Percentiles rank a stretch among this genome's conserved stretches.
These are phyloP conservation scores for Chamaenerion angustifolium DNA, from an alignment of 345 rosid genomes.

Conservation along the genomic window DNA sequence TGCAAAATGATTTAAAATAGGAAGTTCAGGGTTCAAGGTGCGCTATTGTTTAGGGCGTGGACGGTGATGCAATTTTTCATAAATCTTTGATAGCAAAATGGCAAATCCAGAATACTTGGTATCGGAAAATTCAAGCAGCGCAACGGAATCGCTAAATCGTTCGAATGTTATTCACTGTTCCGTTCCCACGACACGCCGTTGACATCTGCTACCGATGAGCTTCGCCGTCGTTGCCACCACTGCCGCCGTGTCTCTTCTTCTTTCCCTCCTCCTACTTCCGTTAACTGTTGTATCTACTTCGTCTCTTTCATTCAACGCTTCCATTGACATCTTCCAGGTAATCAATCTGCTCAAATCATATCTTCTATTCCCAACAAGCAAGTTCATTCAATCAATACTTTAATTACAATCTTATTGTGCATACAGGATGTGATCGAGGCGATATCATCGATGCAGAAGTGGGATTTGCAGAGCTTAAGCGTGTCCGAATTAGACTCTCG, in stretches of 20 bases:
- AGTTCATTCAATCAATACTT: background rate
- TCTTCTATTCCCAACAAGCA: background rate
- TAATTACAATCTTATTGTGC: background rate
- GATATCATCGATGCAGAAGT: constrained; percentile 37
- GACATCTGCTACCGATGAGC: constrained; percentile 3
- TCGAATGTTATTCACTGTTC: too few relatives aligned
- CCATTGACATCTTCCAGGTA: constrained; percentile 25
- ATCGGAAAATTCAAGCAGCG: too few relatives aligned
- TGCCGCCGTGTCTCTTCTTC: constrained; percentile 10
- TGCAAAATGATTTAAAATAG: too few relatives aligned
- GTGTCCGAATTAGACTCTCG: constrained; percentile 27
- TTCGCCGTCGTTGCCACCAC: constrained; percentile 15
- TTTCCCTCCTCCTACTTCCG: constrained; percentile 1
- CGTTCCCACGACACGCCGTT: background rate
- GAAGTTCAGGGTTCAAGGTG: too few relatives aligned
- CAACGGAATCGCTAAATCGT: too few relatives aligned
- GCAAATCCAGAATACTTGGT: too few relatives aligned
- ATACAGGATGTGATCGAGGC: constrained; percentile 54
- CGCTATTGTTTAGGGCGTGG: too few relatives aligned
- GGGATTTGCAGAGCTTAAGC: constrained; percentile 33
- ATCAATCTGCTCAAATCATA: constrained; percentile 3
- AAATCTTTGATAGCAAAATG: too few relatives aligned
- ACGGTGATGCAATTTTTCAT: too few relatives aligned
- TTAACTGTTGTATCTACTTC: constrained; percentile 8
- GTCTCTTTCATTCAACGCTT: constrained; percentile 4